A percentile compares a stretch with the other conserved stretches of the same genome.
Conservation (phyloP, 163 green algal species). For the Scenedesmus sp. region DNA sequence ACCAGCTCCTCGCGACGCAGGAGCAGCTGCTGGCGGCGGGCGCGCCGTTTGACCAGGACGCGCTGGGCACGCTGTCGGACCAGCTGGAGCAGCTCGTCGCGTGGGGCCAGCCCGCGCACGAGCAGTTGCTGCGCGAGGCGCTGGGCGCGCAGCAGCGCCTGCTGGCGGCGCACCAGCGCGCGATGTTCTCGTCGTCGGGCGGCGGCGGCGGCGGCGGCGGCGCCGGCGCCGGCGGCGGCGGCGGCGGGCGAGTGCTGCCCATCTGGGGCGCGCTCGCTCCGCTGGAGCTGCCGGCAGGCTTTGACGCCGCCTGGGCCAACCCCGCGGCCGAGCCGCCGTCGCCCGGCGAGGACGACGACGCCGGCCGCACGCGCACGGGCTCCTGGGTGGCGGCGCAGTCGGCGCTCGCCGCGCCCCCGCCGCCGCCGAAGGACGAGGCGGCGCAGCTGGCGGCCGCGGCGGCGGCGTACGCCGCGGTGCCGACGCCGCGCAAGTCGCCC, state of each 20-base stretch:
- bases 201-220: constrained; percentile 9
- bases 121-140: neutral
- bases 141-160: constrained; percentile 23
- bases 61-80: constrained; percentile 8
- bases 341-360: too few species aligned
- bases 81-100: constrained; percentile 5
- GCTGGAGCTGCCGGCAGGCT: neutral
- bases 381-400: too few species aligned
- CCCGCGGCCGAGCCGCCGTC: too few species aligned
- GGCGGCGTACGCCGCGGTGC: neutral
- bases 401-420: too few species aligned
- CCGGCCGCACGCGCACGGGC: neutral
- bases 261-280: neutral
- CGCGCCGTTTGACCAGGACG: neutral
- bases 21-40: neutral
- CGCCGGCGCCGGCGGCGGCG: neutral
- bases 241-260: neutral
- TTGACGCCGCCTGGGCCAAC: too few species aligned
- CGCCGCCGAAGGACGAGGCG: neutral
- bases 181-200: too few species aligned
- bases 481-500: neutral
- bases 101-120: constrained; percentile 2
- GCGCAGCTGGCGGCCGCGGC: neutral
- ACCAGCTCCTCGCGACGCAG: constrained; percentile 15
- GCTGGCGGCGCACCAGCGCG: constrained; percentile 12